Base-by-base conservation (phyloP, 495 filamentous ascomycete genomes). In the Penicillium flavigenum region DNA sequence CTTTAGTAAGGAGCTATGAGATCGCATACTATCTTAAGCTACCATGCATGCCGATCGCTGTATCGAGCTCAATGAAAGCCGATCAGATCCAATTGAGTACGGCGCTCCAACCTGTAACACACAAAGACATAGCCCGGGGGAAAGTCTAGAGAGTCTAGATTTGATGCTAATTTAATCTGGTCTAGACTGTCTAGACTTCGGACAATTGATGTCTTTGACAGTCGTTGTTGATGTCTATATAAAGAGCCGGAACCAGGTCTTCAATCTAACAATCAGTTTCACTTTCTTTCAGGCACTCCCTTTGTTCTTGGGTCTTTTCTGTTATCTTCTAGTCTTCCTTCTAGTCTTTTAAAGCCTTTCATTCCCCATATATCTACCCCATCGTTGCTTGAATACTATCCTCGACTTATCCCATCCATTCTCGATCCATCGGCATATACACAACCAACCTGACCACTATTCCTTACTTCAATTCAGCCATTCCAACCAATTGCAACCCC, bases 131-230 rank as follows among this genome's bases (percentile, higher is more conserved):
- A 59, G 60, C 39, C 46, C 22, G 12, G 12, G 12, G 11, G 32
- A n/a, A 32, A 32, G 1, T 42, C n/a, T 3, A 9, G 29, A 38
- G 19, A 49, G 48, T 59, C 65, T 63, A 63, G 65, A 63, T n/a
- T 34, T 11, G 8, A 26, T 63, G 52, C 58, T 63, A 63, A 61
- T 54, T 63, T 57, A 20, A 48, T 57, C 22, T n/a, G 57, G 34
- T 63, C 60, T 66, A 60, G 65, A 61, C 31, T 42, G 34, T 62
- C 60, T 66, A 60, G 65, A 59, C 31, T 31, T 22, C 38, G 16
- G 51, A 29, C 19, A 39, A 12, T 16, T 54, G 46, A 32, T 17
- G 19, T 60, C 58, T 47, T 59, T 58, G 47, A 57, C 24, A 29
- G 19, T 41, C 38, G 46, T 49, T 59, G 32, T 46, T 47, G 34